These are phyloP conservation scores for Quercus lobata DNA, from an alignment of 331 rosid species.

Conservation along the genomic window DNA sequence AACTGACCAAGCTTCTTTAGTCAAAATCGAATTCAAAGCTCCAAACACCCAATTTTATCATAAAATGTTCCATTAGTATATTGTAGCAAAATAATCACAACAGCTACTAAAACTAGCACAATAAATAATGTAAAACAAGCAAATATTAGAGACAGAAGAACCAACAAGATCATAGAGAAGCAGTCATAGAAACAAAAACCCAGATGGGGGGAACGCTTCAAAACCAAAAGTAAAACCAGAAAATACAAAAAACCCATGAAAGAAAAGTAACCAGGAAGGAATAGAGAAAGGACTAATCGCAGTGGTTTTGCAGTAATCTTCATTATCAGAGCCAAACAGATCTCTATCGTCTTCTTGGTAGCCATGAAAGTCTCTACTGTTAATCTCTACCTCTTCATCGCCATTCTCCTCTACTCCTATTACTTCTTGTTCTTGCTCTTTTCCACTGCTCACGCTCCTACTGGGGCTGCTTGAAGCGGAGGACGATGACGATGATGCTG, in stretches of 20 bases:
- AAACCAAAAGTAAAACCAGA: background rate
- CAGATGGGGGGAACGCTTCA: background rate
- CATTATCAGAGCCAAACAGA: conserved; percentile 89
- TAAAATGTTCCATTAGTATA: too few species aligned
- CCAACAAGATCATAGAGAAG: background rate
- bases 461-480: conserved; percentile 57
- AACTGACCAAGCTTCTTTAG: too few species aligned
- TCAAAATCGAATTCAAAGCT: background rate
- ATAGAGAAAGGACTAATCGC: conserved; percentile 61
- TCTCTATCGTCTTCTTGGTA: conserved; percentile 47
- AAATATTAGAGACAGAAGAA: too few species aligned
- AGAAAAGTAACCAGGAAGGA: conserved; percentile 67
- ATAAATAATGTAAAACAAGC: too few species aligned
- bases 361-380: conserved; percentile 14
- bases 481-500: conserved; percentile 38
- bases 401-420: conserved; percentile 39
- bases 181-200: background rate
- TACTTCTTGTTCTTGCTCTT: conserved; percentile 37
- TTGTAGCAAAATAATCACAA: background rate
- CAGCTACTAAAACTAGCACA: background rate
- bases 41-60: background rate
- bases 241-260: background rate
- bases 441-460: conserved; percentile 39
- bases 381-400: conserved; percentile 40
- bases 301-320: conserved; percentile 73